Evolutionary conservation across 768 basidiomycete genomes (phyloP), one percentile per base, ranked within the genome.

Genomic region (Tylopilus sp.): DNA sequence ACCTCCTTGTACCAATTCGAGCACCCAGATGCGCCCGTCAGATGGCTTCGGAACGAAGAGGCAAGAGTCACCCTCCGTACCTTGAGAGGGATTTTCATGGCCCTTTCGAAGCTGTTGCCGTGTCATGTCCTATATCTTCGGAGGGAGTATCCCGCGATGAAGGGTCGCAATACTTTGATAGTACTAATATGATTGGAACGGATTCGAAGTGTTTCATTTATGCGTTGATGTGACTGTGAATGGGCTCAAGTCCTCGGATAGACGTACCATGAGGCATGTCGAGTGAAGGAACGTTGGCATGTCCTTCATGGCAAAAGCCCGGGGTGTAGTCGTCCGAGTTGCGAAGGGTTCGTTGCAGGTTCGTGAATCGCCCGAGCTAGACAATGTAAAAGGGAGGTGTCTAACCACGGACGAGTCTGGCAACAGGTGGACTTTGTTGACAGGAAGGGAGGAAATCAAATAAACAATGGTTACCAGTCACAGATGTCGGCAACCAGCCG

Each of bases 151-250:
- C 35, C 13, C 6, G 35, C n/a, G n/a, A 36, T 18, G 35, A 36
- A 30, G 10, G 6, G 42, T 42, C 13, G 25, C 12, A 15, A 33
- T 22, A 30, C 43, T 38, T 12, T 44, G 35, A 30, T 40, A 33
- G 36, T 25, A 25, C 39, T 25, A 9, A 31, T 23, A 15, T 45
- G 44, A 48, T 30, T 20, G 28, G 6, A 6, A 47, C 20, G 21
- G 47, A 40, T 23, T 33, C 28, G 28, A 35, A 35, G 51, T 55
- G 62, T 61, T 58, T 65, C 62, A 62, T 58, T 61, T 57, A 52
- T 22, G 49, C 49, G 48, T 48, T 48, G 39, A 12, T 21, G 39
- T 0, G 48, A 18, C 26, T 20, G 38, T 15, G 57, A 41, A 42
- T 44, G n/a, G 12, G 3, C 41, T 17, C 42, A 52, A 41, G 47